These are phyloP conservation scores for Eremochloa ophiuroides DNA, from an alignment of 176 grass and related monocot species.

Conservation along the genomic window DNA sequence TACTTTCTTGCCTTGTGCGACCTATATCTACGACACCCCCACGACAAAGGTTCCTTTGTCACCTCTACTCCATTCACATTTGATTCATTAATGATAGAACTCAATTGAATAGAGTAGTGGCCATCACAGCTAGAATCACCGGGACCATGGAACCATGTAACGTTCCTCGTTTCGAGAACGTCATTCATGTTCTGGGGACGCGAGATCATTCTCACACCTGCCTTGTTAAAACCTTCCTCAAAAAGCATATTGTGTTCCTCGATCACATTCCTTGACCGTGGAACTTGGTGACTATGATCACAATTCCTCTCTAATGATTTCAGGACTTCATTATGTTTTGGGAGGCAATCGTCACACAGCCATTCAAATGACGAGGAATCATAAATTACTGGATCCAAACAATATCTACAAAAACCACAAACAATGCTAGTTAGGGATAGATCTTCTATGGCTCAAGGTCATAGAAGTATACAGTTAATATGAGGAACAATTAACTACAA, in stretches of 20 bases:
- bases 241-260: too few relatives aligned
- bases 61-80: neutral
- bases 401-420: constrained; percentile 48
- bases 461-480: neutral
- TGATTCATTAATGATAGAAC: neutral
- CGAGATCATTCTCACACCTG: neutral
- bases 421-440: neutral
- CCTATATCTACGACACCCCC: neutral
- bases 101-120: neutral
- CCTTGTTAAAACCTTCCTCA: neutral
- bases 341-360: constrained; percentile 19
- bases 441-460: neutral
- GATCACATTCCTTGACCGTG: too few relatives aligned
- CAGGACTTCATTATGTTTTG: neutral
- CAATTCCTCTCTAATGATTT: constrained; percentile 1
- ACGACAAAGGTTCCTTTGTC: neutral
- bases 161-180: neutral
- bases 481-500: neutral
- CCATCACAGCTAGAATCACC: neutral
- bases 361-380: constrained; percentile 12
- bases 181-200: neutral
- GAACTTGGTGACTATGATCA: too few relatives aligned
- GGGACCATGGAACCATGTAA: neutral
- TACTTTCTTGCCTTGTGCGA: neutral
- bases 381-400: constrained; percentile 8